Evolutionary conservation across 129 eudicot genomes (phyloP).

Genomic region (Chrysanthemum seticuspe): DNA sequence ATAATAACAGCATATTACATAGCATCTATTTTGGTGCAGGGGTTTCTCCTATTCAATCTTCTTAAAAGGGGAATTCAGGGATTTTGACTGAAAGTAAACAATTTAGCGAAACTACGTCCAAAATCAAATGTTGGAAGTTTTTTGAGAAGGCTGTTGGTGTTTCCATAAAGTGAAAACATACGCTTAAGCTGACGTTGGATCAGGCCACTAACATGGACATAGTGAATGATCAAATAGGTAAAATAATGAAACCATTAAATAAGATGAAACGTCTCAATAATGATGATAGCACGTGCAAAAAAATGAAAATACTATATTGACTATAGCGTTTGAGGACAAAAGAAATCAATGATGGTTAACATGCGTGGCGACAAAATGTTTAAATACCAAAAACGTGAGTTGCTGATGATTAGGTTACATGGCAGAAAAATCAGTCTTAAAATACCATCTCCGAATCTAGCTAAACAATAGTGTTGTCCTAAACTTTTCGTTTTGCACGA

Average conservation of each 20-base stretch:
- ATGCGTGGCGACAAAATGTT: conserved; percentile 9
- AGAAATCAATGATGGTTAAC: background rate
- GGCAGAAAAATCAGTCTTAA: too few species aligned
- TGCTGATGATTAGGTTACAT: too few species aligned
- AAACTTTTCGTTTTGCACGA: background rate
- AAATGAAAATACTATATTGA: background rate
- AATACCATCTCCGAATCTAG: too few species aligned
- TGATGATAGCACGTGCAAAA: background rate
- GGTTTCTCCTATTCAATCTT: background rate
- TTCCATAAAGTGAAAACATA: too few species aligned
- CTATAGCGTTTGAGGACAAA: background rate
- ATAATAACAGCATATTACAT: background rate
- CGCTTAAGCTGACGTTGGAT: background rate
- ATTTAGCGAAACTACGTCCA: background rate
- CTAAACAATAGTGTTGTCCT: background rate
- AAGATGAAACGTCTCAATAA: background rate
- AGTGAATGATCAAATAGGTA: background rate
- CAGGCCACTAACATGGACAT: background rate
- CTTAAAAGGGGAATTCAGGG: background rate
- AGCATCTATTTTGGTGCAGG: background rate
- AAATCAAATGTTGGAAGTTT: background rate
- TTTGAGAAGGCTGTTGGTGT: background rate
- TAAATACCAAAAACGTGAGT: background rate
- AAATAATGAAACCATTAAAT: background rate
- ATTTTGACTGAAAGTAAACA: background rate